Conservation (phyloP, 768 basidiomycete genomes). For the Termitomyces sp. region DNA sequence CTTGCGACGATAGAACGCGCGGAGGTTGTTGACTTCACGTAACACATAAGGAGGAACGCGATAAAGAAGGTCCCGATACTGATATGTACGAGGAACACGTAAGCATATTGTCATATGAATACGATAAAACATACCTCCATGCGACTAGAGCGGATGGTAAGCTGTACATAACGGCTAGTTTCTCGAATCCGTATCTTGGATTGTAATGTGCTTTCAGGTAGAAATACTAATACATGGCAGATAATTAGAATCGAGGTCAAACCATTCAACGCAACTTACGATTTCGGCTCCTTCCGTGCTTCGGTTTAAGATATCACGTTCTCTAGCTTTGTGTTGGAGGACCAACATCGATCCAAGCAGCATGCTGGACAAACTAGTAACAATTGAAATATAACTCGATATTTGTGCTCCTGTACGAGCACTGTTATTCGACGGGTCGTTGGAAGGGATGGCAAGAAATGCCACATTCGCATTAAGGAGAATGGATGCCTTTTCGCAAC, state of each 20-base stretch:
- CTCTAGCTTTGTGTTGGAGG: constrained; percentile 31
- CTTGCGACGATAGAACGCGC: not conserved
- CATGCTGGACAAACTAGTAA: constrained; percentile 35
- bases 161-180: not conserved
- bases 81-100: not conserved
- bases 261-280: too few species aligned
- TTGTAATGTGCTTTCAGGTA: not conserved
- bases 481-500: constrained; percentile 39
- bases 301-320: too few species aligned
- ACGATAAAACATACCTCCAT: not conserved
- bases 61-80: not conserved
- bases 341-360: constrained; percentile 36
- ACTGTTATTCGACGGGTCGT: constrained; percentile 27
- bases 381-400: constrained; percentile 37
- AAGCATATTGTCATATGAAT: too few species aligned
- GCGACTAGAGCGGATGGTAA: not conserved
- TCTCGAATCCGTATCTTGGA: not conserved
- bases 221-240: not conserved
- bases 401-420: constrained; percentile 26
- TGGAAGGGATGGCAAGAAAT: constrained; percentile 36
- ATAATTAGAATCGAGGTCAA: too few species aligned
- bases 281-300: too few species aligned
- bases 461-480: constrained; percentile 43
- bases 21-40: not conserved
- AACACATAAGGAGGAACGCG: not conserved